Conservation (phyloP, 768 basidiomycete genomes). For the Tulasnella calospora region DNA sequence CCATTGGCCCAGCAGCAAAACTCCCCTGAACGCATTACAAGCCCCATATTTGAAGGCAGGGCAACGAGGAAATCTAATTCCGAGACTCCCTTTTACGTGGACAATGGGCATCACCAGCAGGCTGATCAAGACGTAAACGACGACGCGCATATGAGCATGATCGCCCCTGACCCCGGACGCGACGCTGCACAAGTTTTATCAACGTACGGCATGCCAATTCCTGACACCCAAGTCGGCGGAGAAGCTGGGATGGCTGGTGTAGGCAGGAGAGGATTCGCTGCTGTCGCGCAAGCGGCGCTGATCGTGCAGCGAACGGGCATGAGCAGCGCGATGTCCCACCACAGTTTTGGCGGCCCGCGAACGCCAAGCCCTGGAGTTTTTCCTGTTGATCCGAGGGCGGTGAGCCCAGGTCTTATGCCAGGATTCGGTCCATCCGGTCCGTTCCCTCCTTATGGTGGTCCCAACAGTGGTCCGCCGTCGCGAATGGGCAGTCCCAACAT, state of each 20-base stretch:
- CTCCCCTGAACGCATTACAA: not conserved
- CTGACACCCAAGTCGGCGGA: constrained; percentile 33
- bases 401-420: constrained; percentile 30
- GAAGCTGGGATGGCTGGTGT: constrained; percentile 42
- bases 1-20: constrained; percentile 1
- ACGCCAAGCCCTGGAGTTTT: constrained; percentile 36
- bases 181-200: constrained; percentile 3
- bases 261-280: constrained; percentile 39
- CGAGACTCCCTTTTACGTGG: constrained; percentile 48
- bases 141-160: constrained; percentile 29
- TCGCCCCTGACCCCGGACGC: constrained; percentile 24
- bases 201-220: constrained; percentile 18
- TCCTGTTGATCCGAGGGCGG: constrained; percentile 40
- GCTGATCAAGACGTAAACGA: constrained; percentile 27
- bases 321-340: constrained; percentile 20
- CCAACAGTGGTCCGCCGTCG: not conserved
- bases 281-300: constrained; percentile 34
- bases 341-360: constrained; percentile 30
- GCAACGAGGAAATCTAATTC: constrained; percentile 43
- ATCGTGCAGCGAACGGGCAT: constrained; percentile 21
- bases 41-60: constrained; percentile 33
- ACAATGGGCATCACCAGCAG: constrained; percentile 48
- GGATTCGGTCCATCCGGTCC: not conserved
- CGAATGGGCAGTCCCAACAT: constrained; percentile 13
- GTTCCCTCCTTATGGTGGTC: not conserved